Conservation (phyloP, 2,329 filamentous ascomycete species). For the Xylariaceae sp. region DNA sequence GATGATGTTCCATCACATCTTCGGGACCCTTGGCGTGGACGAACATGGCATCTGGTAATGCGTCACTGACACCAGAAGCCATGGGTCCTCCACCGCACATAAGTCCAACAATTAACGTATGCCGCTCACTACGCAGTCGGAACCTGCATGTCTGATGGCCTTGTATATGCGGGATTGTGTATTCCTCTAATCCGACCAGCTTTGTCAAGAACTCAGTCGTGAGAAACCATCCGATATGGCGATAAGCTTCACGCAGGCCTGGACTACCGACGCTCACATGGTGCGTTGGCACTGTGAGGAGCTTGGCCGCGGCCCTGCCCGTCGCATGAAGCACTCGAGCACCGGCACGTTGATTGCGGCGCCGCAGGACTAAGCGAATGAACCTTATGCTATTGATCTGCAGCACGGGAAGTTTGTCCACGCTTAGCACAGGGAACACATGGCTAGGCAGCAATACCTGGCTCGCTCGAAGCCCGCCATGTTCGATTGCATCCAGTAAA, state of each 20-base stretch:
- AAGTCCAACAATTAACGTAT: slow-evolving; percentile 61
- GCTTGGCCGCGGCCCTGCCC: slow-evolving; percentile 50
- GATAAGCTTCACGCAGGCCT: slow-evolving; percentile 56
- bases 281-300: slow-evolving; percentile 62
- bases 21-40: slow-evolving; percentile 34
- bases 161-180: slow-evolving; percentile 59
- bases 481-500: slow-evolving; percentile 51
- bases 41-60: slow-evolving; percentile 52
- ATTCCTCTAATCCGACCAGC: slow-evolving; percentile 57
- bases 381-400: slow-evolving; percentile 40
- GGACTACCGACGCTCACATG: slow-evolving; percentile 55
- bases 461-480: slow-evolving; percentile 47
- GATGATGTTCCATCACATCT: slow-evolving; percentile 52
- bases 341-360: neutral
- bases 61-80: slow-evolving; percentile 63
- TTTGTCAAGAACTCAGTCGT: slow-evolving; percentile 55
- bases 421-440: slow-evolving; percentile 51
- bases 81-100: slow-evolving; percentile 70
- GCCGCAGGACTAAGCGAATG: slow-evolving; percentile 10
- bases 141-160: slow-evolving; percentile 52
- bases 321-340: slow-evolving; percentile 51
- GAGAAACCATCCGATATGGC: slow-evolving; percentile 58
- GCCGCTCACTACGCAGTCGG: slow-evolving; percentile 53
- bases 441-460: slow-evolving; percentile 55
- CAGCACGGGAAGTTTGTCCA: slow-evolving; percentile 49